Conservation (phyloP, 192 early-diverging fungal genomes). For the Backusella morwellensis region DNA sequence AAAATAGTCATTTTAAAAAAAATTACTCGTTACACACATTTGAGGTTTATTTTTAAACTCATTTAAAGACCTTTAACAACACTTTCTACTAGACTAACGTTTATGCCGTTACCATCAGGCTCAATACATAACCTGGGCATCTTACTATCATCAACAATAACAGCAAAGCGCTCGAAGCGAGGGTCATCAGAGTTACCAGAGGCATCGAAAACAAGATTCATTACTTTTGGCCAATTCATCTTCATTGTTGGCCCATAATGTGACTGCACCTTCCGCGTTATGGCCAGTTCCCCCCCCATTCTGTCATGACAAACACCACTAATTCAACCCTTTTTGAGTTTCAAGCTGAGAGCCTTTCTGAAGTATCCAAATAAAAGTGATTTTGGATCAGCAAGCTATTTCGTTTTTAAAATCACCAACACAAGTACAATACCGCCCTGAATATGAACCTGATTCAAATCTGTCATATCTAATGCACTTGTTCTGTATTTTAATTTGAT, state of each 20-base stretch:
- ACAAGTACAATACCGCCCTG: no score
- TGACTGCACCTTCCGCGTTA: constrained; percentile 42
- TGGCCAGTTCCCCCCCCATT: constrained; percentile 43
- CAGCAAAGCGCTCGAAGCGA: constrained; percentile 49
- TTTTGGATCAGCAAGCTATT: constrained; percentile 41
- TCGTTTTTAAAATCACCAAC: no score
- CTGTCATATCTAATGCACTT: no score
- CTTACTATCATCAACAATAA: constrained; percentile 42
- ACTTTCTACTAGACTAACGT: constrained; percentile 42
- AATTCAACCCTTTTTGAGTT: constrained; percentile 34
- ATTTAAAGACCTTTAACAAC: constrained; percentile 40
- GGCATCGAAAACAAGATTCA: constrained; percentile 55
- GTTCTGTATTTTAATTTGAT: no score
- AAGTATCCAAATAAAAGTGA: constrained; percentile 56
- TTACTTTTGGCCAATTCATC: constrained; percentile 42
- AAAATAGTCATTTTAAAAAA: neutral
- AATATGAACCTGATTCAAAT: no score
- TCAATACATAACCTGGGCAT: constrained; percentile 27
- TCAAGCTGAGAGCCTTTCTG: neutral
- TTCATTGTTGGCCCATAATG: constrained; percentile 48
- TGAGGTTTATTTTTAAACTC: neutral
- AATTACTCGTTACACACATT: neutral
- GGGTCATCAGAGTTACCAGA: constrained; percentile 47
- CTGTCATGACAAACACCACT: constrained; percentile 63
- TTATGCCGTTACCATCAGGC: constrained; percentile 54